These are phyloP conservation scores for Cercis canadensis DNA, from an alignment of 306 rosid species.

Conservation along the genomic window DNA sequence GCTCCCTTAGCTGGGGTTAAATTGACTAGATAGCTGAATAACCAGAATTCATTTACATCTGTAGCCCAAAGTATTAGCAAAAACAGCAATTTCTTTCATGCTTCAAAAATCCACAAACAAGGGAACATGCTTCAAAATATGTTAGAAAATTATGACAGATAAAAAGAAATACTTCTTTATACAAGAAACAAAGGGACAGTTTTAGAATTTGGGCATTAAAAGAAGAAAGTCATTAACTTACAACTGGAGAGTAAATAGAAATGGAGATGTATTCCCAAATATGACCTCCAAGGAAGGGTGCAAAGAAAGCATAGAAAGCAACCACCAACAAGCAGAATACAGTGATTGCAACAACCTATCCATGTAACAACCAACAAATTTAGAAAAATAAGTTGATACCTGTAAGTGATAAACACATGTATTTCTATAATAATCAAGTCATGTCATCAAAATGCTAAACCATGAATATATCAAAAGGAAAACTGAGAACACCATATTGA, in stretches of 20 bases:
- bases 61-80: neutral
- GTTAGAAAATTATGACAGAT: too few relatives aligned
- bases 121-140: too few relatives aligned
- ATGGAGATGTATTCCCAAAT: slow-evolving; percentile 76
- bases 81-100: neutral
- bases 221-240: slow-evolving; percentile 41
- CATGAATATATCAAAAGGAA: slow-evolving; percentile 22
- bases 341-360: slow-evolving; percentile 88
- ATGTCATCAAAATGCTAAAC: slow-evolving; percentile 5
- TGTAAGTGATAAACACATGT: slow-evolving; percentile 34
- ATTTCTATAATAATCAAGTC: neutral
- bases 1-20: too few relatives aligned
- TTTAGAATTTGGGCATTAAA: neutral
- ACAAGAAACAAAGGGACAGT: too few relatives aligned
- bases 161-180: too few relatives aligned
- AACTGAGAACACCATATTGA: neutral
- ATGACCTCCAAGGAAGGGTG: slow-evolving; percentile 90
- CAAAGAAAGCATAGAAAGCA: slow-evolving; percentile 91
- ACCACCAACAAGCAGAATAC: slow-evolving; percentile 88
- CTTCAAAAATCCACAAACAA: too few relatives aligned
- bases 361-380: slow-evolving; percentile 45
- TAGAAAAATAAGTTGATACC: slow-evolving; percentile 37
- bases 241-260: slow-evolving; percentile 86
- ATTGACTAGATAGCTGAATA: neutral
- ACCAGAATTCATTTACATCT: neutral